phyloP scores from a whole-genome alignment of 2,329 filamentous ascomycete species.

The Fusarium sp. region DNA sequence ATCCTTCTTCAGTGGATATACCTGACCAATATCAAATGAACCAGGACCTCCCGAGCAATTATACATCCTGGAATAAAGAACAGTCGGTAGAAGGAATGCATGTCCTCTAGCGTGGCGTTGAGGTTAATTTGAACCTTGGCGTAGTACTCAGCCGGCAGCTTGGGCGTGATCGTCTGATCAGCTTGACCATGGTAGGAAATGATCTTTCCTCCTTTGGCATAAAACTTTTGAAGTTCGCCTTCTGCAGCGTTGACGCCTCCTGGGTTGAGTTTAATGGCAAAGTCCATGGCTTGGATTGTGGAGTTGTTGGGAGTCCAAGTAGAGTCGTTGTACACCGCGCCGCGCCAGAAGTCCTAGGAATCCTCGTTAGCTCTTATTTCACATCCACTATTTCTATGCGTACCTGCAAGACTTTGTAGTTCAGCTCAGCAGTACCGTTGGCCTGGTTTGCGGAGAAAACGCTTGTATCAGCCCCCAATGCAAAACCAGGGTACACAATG shows the following conservation, averaged over 20 bases:
- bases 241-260: constrained; percentile 3
- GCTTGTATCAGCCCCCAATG: neutral
- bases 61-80: constrained; percentile 12
- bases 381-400: too few relatives aligned
- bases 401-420: constrained; percentile 6
- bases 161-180: constrained; percentile 5
- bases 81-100: constrained; percentile 1
- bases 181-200: constrained; percentile 5
- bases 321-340: constrained; percentile 4
- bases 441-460: constrained; percentile 4
- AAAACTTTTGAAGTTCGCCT: neutral
- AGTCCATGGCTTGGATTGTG: constrained; percentile 1
- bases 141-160: neutral
- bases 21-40: neutral
- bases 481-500: neutral
- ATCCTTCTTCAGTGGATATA: neutral
- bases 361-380: neutral
- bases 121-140: neutral
- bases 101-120: neutral
- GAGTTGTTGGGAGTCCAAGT: constrained; percentile 6
- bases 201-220: constrained; percentile 2
- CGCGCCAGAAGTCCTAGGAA: constrained; percentile 4
- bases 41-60: neutral
- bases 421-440: neutral
- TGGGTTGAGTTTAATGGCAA: neutral